Evolutionary conservation across 2,329 filamentous ascomycete species (phyloP).

Genomic region (Venturiaceae sp.): DNA sequence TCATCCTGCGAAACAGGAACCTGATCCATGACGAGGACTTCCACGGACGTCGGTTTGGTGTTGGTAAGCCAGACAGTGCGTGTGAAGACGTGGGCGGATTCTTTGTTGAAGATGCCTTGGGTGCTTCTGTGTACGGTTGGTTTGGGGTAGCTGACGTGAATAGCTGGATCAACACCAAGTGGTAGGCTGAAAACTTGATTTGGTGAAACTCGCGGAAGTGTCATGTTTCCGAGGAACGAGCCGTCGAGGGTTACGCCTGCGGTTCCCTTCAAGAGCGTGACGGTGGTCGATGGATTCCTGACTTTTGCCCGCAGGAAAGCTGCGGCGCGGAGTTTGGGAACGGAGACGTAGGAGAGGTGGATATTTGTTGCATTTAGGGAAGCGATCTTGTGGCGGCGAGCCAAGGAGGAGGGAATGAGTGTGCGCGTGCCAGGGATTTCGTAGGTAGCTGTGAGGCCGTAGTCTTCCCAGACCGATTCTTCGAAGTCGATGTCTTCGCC

Average conservation of each 20-base stretch:
- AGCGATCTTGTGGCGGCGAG: constrained; percentile 46
- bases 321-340: constrained; percentile 50
- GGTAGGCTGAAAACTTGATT: constrained; percentile 44
- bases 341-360: constrained; percentile 43
- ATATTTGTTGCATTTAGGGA: constrained; percentile 42
- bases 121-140: constrained; percentile 44
- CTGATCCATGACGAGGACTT: constrained; percentile 48
- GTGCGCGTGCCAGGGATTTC: constrained; percentile 51
- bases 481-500: constrained; percentile 28
- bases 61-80: constrained; percentile 43
- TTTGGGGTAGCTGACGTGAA: constrained; percentile 46
- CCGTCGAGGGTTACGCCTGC: constrained; percentile 54
- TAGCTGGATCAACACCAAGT: constrained; percentile 51
- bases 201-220: constrained; percentile 44
- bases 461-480: constrained; percentile 48
- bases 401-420: constrained; percentile 39
- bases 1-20: constrained; percentile 54
- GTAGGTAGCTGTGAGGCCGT: constrained; percentile 51
- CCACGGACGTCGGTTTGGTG: constrained; percentile 31
- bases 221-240: constrained; percentile 49
- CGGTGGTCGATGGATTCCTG: constrained; percentile 41
- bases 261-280: constrained; percentile 46
- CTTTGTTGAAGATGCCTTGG: constrained; percentile 44
- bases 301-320: constrained; percentile 52
- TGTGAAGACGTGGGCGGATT: constrained; percentile 41